phyloP scores from a whole-genome alignment of 2,329 filamentous ascomycete genomes.

The Piedraia hortae region DNA sequence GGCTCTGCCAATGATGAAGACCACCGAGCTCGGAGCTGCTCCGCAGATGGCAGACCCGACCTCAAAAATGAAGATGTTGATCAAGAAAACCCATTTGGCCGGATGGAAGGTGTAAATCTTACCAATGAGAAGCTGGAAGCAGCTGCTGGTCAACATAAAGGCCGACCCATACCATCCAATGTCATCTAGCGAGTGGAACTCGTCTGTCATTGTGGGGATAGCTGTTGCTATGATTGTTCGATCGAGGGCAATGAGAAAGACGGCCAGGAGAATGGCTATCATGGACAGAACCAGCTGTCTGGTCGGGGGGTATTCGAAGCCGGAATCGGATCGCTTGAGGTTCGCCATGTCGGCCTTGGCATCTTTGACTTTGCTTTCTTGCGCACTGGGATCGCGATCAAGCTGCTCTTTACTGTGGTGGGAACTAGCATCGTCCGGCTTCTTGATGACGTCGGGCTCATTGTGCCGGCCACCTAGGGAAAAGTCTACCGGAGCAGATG shows the following conservation, averaged over 20 bases:
- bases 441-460: too few species aligned
- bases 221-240: slow-evolving; percentile 13
- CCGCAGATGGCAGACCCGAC: slow-evolving; percentile 28
- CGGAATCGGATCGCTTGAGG: not conserved
- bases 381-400: too few species aligned
- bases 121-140: slow-evolving; percentile 20
- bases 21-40: slow-evolving; percentile 12
- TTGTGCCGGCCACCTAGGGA: too few species aligned
- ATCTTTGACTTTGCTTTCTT: too few species aligned
- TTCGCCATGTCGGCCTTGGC: too few species aligned
- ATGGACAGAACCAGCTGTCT: slow-evolving; percentile 3
- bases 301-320: slow-evolving; percentile 2
- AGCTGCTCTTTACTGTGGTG: too few species aligned
- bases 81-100: slow-evolving; percentile 14
- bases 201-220: slow-evolving; percentile 15
- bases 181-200: slow-evolving; percentile 16
- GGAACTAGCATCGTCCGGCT: too few species aligned
- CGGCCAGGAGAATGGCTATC: slow-evolving; percentile 6
- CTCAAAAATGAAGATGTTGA: slow-evolving; percentile 22
- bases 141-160: slow-evolving; percentile 18
- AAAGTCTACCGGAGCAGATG: too few species aligned
- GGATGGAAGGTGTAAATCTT: slow-evolving; percentile 20
- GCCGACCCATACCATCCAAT: slow-evolving; percentile 15
- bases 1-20: slow-evolving; percentile 17
- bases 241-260: slow-evolving; percentile 9